Conservation (phyloP, 306 rosid species). For the Glycine soja region DNA sequence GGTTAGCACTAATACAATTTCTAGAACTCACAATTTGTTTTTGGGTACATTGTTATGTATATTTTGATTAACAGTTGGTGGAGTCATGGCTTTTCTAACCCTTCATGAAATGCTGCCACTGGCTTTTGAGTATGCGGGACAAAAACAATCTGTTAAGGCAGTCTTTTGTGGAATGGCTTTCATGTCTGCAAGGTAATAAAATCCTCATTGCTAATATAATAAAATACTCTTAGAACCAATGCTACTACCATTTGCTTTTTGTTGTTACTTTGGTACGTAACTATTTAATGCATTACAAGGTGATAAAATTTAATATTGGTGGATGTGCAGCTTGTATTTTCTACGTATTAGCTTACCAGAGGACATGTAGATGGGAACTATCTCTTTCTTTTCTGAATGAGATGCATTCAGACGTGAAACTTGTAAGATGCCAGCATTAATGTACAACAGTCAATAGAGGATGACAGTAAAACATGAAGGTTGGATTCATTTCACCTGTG, state of each 20-base stretch:
- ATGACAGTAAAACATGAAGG: neutral
- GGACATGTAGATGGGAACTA: constrained; percentile 56
- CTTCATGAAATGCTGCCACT: constrained; percentile 97
- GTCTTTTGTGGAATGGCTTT: constrained; percentile 97
- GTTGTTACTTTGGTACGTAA: constrained; percentile 14
- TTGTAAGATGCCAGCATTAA: neutral
- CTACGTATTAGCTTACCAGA: constrained; percentile 81
- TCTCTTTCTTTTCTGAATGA: neutral
- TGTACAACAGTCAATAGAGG: constrained; percentile 16
- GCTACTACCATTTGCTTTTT: constrained; percentile 5
- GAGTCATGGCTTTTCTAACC: constrained; percentile 96
- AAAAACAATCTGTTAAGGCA: constrained; percentile 89
- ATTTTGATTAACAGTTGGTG: constrained; percentile 70
- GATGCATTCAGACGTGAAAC: too few species aligned
- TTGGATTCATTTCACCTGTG: neutral
- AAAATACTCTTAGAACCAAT: neutral
- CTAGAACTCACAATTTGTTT: neutral
- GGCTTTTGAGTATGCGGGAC: constrained; percentile 97
- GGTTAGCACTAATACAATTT: constrained; percentile 56
- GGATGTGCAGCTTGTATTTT: constrained; percentile 77
- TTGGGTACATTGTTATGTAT: neutral
- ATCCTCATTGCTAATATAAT: neutral
- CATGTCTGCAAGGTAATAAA: constrained; percentile 92
- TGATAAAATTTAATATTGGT: constrained; percentile 4
- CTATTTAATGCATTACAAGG: neutral